Conservation (phyloP, 139 green algal genomes). For the Zygnema circumcarinatum region DNA sequence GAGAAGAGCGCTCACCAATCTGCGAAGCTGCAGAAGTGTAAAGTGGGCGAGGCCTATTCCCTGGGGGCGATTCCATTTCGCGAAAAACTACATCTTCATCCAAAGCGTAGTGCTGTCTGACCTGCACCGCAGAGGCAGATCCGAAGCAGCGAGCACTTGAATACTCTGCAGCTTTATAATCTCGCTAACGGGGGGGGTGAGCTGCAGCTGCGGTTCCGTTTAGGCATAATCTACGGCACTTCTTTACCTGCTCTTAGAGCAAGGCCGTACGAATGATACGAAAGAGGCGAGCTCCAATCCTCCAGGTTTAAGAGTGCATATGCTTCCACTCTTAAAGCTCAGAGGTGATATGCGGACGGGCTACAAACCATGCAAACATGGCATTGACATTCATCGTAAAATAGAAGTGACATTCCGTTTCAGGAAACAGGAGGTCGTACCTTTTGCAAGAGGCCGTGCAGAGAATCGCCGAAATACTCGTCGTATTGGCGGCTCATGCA, state of each 20-base stretch:
- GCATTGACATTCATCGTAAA: not conserved
- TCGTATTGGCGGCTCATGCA: not conserved
- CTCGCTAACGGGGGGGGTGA: no score
- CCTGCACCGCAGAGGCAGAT: not conserved
- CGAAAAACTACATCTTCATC: not conserved
- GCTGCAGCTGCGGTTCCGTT: no score
- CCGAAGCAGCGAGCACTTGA: not conserved
- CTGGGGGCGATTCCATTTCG: conserved; percentile 12
- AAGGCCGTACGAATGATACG: not conserved
- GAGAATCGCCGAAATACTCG: not conserved
- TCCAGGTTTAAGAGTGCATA: not conserved
- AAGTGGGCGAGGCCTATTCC: conserved; percentile 61
- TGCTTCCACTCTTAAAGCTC: not conserved
- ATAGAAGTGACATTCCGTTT: not conserved
- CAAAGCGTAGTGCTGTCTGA: conserved; percentile 37
- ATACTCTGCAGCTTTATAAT: not conserved
- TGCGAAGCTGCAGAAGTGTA: conserved; percentile 77
- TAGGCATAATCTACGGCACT: no score
- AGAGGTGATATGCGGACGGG: no score
- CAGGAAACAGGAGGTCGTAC: not conserved
- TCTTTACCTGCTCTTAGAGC: not conserved
- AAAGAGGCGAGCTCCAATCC: not conserved
- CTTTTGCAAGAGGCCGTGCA: not conserved
- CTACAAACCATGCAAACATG: not conserved
- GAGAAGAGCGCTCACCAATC: conserved; percentile 64